These are phyloP conservation scores for Mycena epipterygia DNA, from an alignment of 768 basidiomycete species.

Conservation along the genomic window DNA sequence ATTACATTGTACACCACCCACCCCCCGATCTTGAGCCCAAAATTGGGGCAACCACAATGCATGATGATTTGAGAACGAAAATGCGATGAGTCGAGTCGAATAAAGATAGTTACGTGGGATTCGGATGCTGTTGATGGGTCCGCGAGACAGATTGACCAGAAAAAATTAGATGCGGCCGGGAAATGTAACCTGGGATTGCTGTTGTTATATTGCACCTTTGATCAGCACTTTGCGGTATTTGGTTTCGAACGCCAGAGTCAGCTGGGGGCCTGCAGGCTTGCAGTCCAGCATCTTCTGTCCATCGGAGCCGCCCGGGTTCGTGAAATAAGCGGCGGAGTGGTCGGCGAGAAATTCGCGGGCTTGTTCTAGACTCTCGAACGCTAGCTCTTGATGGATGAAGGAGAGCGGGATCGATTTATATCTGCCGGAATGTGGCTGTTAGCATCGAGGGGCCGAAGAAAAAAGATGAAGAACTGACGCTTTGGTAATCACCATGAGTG, in stretches of 20 bases:
- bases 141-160: conserved; percentile 21
- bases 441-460: not conserved
- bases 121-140: conserved; percentile 25
- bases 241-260: conserved; percentile 78
- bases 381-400: conserved; percentile 86
- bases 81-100: conserved; percentile 26
- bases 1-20: conserved; percentile 22
- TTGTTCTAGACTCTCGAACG: conserved; percentile 78
- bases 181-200: conserved; percentile 34
- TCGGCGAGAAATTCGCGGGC: conserved; percentile 77
- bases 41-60: conserved; percentile 12
- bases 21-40: conserved; percentile 12
- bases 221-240: conserved; percentile 91
- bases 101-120: conserved; percentile 29
- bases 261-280: conserved; percentile 67
- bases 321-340: conserved; percentile 78
- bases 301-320: conserved; percentile 73
- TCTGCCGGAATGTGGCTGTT: conserved; percentile 57
- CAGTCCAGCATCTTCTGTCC: conserved; percentile 79
- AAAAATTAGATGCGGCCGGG: conserved; percentile 28
- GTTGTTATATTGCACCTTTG: conserved; percentile 89
- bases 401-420: conserved; percentile 84
- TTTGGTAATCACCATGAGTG: conserved; percentile 91
- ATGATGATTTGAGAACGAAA: conserved; percentile 11
- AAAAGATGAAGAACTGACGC: conserved; percentile 70